phyloP scores from a whole-genome alignment of 352 stramenopile genomes.

The Blastocystis sp. region DNA sequence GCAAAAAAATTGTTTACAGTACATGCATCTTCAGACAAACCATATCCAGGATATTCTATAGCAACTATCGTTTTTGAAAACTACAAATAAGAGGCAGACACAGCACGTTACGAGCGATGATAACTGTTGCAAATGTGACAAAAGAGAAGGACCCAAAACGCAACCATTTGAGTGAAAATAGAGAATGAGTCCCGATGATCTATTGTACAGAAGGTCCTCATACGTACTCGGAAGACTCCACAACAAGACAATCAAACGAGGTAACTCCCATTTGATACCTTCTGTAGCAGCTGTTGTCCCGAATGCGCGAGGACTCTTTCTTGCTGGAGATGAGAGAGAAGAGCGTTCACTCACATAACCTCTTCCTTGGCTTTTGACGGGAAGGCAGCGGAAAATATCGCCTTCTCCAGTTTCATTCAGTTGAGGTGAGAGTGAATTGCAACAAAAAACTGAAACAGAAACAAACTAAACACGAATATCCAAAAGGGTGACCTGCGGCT shows the following conservation, averaged over 20 bases:
- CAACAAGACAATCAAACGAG: background rate
- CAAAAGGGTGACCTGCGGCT: conserved; percentile 35
- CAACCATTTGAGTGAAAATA: conserved; percentile 17
- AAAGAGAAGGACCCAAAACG: background rate
- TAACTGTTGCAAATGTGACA: background rate
- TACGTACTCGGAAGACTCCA: background rate
- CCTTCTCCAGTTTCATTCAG: background rate
- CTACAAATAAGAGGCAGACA: background rate
- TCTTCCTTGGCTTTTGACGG: background rate
- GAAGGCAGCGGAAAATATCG: background rate
- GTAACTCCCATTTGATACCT: background rate
- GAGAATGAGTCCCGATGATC: background rate
- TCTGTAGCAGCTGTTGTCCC: background rate
- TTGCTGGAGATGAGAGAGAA: background rate
- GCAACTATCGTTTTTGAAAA: background rate
- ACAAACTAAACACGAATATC: conserved; percentile 47
- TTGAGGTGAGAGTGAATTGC: background rate
- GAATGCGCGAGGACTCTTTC: background rate
- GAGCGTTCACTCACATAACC: background rate
- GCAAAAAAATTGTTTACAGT: background rate
- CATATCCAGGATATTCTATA: conserved; percentile 48
- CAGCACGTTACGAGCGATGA: background rate
- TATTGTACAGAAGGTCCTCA: background rate
- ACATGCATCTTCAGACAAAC: background rate
- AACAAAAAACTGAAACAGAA: background rate